Base-by-base conservation (phyloP, 2,329 filamentous ascomycete species). In the Emmonsiellopsis sp. region DNA sequence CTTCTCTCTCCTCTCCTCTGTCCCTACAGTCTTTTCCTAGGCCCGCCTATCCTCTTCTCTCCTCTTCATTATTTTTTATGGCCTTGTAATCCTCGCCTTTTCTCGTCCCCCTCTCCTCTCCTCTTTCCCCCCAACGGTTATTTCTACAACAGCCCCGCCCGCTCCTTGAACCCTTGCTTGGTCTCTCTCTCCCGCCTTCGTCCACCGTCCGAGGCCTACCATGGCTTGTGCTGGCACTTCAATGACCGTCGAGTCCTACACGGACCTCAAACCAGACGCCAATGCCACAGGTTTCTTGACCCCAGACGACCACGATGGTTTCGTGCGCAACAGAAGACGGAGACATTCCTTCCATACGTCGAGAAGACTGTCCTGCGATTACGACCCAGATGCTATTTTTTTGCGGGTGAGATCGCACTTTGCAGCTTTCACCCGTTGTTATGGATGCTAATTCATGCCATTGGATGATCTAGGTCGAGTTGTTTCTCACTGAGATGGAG, bases 401-500 rank as follows among this genome's bases (percentile, higher is more conserved):
- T 61, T 76, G n/a, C 64, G 70, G 55, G 70, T 73, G 46, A 62
- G 68, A 26, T 26, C 20, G 20, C 20, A 26, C 20, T 26, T 26
- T 2, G 20, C 20, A 26, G 20, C 20, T 26, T 26, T 26, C 3
- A 26, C 20, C 20, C 20, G 20, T 5, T 26, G 20, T 26, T 26
- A 26, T 26, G 20, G 20, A 26, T 26, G 20, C 20, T 26, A 26
- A 26, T 26, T 26, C 20, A 26, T 26, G 20, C 20, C 20, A 7
- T 11, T 32, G 45, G 1, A 20, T 42, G 20, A 26, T 50, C 20
- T 57, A 73, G 70, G 73, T 76, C 42, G 73, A 76, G 61, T 64
- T 76, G 30, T 76, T 75, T 55, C 68, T 98, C 53, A 80, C 85
- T 40, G 90, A 97, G 67, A 79, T 98, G 43, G 91, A 94, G 71